phyloP scores from a whole-genome alignment of 2,329 filamentous ascomycete genomes.

The Aspergillus spinulosporus region DNA sequence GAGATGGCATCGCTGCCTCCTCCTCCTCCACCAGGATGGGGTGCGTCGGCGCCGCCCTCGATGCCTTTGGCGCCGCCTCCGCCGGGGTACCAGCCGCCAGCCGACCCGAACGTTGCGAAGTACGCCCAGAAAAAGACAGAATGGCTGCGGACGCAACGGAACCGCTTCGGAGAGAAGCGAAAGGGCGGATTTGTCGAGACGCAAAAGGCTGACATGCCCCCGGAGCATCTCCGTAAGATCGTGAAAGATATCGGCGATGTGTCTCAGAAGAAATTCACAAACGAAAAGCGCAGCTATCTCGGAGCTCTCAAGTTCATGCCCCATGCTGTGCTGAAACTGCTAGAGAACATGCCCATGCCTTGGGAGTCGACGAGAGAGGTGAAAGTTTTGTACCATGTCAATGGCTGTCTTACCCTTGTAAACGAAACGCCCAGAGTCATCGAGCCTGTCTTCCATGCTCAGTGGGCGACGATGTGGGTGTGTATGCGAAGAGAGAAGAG shows the following conservation, averaged over 20 bases:
- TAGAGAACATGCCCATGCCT: conserved; percentile 99
- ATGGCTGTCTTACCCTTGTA: conserved; percentile 92
- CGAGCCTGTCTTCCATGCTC: conserved; percentile 94
- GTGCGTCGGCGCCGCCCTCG: conserved; percentile 52
- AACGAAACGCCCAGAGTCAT: conserved; percentile 97
- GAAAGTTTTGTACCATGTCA: conserved; percentile 97
- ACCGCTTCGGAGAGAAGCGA: conserved; percentile 93
- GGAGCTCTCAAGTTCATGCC: conserved; percentile 99
- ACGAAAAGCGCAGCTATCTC: conserved; percentile 95
- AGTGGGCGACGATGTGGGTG: conserved; percentile 99
- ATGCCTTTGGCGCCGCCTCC: conserved; percentile 70
- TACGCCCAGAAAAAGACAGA: conserved; percentile 99
- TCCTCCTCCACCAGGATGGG: conserved; percentile 70
- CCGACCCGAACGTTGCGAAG: conserved; percentile 84
- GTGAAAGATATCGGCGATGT: conserved; percentile 98
- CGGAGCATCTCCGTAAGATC: conserved; percentile 96
- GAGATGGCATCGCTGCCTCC: conserved; percentile 62
- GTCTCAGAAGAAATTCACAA: conserved; percentile 98
- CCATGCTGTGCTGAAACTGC: conserved; percentile 90
- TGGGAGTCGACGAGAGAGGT: conserved; percentile 97
- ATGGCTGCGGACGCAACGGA: conserved; percentile 90
- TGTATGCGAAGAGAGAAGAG: conserved; percentile 98
- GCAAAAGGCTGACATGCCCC: conserved; percentile 97
- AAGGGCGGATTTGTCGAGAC: conserved; percentile 96
- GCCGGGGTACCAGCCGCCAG: conserved; percentile 77